Evolutionary conservation across 768 basidiomycete genomes (phyloP), one percentile per base, ranked within the genome.

Genomic region (Trichaptum fuscoviolaceum): DNA sequence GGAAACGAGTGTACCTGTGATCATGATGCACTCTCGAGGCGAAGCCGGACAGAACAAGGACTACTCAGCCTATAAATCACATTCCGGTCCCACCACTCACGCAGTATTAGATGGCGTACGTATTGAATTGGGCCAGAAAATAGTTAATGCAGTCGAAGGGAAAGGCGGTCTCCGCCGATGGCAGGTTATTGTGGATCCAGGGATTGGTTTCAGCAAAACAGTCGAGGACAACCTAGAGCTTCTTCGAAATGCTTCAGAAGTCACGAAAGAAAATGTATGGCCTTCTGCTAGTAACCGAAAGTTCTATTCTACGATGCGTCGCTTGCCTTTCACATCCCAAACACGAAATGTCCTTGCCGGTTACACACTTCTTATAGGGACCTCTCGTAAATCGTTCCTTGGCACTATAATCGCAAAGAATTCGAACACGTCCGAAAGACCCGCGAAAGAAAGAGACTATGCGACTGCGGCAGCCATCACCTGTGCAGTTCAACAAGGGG

Each of bases 1-100:
- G 36, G 79, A 83, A 34, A 78, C 87, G 58, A 84, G 83, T 6
- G 90, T 91, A 0, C 96, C 95, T 0, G 89, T 95, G 62, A 79
- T 99, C 10, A 76, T 99, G 66, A 99, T 99, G 96, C 96, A 99
- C 75, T 95, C 93, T 0, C 82, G 95, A 3, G 95, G 93, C 0
- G 91, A 92, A 65, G 92, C 93, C 0, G 87, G 88, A 18, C 70
- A 80, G 68, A 84, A 95, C 80, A 92, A 92, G 78, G 82, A 88
- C 68, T 89, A 89, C 70, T 71, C 70, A 18, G 70, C 64, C 65
- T 85, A 89, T 73, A 68, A 58, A 0, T 83, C 83, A 69, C 78
- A 77, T 0, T 75, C 75, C 26, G 80, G 78, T 34, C 75, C 74
- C 10, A 62, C 67, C 65, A 71, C 25, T 64, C 71, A 10, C 0